Conservation (phyloP, 306 rosid species). For the Gleditsia sinensis region DNA sequence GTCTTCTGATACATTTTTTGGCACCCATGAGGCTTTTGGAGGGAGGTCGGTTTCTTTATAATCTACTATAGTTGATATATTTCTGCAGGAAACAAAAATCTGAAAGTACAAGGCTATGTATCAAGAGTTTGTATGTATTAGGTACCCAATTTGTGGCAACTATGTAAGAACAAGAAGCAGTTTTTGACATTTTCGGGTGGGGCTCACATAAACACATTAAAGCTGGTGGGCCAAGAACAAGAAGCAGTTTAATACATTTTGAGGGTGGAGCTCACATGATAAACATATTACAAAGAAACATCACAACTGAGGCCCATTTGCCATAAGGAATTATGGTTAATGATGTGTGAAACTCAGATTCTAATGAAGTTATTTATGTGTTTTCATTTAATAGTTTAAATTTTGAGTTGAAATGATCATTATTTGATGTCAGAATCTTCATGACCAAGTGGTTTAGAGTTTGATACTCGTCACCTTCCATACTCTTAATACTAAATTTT, state of each 20-base stretch:
- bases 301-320: neutral
- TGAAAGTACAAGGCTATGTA: neutral
- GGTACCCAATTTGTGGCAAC: neutral
- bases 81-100: neutral
- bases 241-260: neutral
- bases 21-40: neutral
- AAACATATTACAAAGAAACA: neutral
- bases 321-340: neutral
- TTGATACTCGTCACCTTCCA: too few species aligned
- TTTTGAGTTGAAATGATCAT: too few species aligned
- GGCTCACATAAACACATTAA: neutral
- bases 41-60: neutral
- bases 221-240: too few species aligned
- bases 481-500: too few species aligned
- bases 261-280: neutral
- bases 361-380: too few species aligned
- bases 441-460: too few species aligned
- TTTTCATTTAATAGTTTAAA: too few species aligned
- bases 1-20: neutral
- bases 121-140: neutral
- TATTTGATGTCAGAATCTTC: too few species aligned
- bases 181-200: neutral
- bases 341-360: conserved; percentile 1
- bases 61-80: neutral
- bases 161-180: too few species aligned